Percentiles rank a stretch among this genome's conserved stretches.
phyloP scores from a whole-genome alignment of 768 basidiomycete genomes.

The Steccherinum ochraceum region DNA sequence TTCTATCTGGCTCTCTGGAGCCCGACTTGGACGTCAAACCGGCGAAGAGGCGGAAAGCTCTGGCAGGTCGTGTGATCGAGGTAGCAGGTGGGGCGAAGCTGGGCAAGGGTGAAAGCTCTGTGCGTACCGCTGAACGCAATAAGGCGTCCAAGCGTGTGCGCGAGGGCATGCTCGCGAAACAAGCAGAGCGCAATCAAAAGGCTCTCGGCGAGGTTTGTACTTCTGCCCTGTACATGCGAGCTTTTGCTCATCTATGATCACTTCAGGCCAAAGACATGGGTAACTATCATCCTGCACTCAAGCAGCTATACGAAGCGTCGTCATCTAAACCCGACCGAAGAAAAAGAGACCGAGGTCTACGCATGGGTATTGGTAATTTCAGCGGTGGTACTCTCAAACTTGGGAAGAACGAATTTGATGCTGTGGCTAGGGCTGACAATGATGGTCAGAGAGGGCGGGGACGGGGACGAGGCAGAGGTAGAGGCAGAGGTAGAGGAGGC shows the following conservation, averaged over 20 bases:
- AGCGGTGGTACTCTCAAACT: constrained; percentile 63
- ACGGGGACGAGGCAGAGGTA: constrained; percentile 18
- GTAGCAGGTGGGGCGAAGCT: constrained; percentile 60
- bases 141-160: constrained; percentile 68
- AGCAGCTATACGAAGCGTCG: constrained; percentile 52
- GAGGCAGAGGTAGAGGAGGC: not conserved
- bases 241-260: constrained; percentile 8
- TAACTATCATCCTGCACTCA: constrained; percentile 78
- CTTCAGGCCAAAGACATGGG: constrained; percentile 74
- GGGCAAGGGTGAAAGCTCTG: constrained; percentile 63
- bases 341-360: constrained; percentile 59
- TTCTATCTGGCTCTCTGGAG: constrained; percentile 69
- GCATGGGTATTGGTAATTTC: constrained; percentile 78
- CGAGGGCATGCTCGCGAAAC: constrained; percentile 60
- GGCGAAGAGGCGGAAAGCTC: constrained; percentile 64
- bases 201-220: constrained; percentile 65
- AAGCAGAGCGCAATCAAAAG: constrained; percentile 46
- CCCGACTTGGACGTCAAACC: constrained; percentile 54
- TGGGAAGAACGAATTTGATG: constrained; percentile 50
- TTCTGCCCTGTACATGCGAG: not conserved
- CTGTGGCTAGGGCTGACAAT: constrained; percentile 22
- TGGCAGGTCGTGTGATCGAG: constrained; percentile 75
- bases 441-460: constrained; percentile 11
- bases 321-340: constrained; percentile 21
- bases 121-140: constrained; percentile 59